Evolutionary conservation across 2,329 filamentous ascomycete genomes (phyloP).

Genomic region (Aureobasidium leucospermi): DNA sequence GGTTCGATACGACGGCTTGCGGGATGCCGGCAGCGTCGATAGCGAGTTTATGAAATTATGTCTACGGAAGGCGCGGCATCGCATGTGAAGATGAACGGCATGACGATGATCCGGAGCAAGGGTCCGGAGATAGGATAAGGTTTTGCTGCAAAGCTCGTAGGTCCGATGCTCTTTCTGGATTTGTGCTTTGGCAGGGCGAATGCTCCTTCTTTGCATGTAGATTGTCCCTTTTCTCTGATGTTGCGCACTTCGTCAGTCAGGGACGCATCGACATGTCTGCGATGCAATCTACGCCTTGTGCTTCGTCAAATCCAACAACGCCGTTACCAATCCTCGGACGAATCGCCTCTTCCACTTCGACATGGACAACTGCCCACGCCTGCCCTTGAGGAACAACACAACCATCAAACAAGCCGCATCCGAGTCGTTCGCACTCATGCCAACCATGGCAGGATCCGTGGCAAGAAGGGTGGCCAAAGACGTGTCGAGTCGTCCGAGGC

Average conservation of each 20-base stretch:
- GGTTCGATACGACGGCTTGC: no score
- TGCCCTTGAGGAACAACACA: not conserved
- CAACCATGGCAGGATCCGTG: slow-evolving; percentile 1
- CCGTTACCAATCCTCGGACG: slow-evolving; percentile 1
- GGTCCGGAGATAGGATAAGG: not conserved
- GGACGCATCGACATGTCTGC: slow-evolving; percentile 15
- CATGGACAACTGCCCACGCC: not conserved
- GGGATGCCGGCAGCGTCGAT: not conserved
- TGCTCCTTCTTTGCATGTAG: not conserved
- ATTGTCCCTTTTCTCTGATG: slow-evolving; percentile 8
- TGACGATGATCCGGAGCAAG: not conserved
- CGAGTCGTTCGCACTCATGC: not conserved
- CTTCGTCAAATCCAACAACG: slow-evolving; percentile 7
- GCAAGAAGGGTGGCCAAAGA: slow-evolving; percentile 10
- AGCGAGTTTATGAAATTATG: not conserved
- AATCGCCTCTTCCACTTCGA: not conserved
- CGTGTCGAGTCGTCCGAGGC: slow-evolving; percentile 11
- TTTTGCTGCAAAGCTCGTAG: not conserved
- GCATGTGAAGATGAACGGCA: not conserved
- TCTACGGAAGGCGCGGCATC: not conserved
- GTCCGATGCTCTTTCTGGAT: not conserved
- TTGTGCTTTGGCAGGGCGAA: not conserved
- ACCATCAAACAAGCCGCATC: not conserved
- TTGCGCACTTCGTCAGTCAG: slow-evolving; percentile 7
- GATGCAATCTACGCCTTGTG: slow-evolving; percentile 15